Conservation (phyloP, 148 eudicot genomes). For the Gaultheria prostrata region DNA sequence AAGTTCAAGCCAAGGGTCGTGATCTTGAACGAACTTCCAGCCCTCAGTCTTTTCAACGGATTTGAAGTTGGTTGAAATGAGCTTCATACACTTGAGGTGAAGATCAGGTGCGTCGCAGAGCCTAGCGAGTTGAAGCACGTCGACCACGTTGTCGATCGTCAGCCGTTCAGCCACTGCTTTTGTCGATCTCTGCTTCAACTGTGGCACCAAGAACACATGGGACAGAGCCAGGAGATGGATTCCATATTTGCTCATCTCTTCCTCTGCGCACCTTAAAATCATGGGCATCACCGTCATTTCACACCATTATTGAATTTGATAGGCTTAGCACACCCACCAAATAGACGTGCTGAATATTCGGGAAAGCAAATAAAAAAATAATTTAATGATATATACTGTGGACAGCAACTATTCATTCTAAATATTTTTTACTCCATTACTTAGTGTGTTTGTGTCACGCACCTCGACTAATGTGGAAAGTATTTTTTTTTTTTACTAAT, state of each 20-base stretch:
- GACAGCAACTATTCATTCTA: background rate
- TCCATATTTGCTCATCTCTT: constrained; percentile 74
- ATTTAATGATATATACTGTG: background rate
- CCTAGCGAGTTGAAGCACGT: constrained; percentile 76
- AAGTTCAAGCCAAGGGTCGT: constrained; percentile 84
- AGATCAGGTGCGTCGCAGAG: constrained; percentile 90
- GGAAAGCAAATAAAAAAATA: background rate
- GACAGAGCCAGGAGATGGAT: constrained; percentile 81
- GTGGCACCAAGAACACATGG: constrained; percentile 78
- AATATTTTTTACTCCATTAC: background rate
- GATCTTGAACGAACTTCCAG: constrained; percentile 68
- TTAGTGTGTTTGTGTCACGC: background rate
- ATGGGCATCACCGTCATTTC: constrained; percentile 7
- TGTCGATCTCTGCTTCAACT: constrained; percentile 77
- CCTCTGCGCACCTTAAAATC: constrained; percentile 63
- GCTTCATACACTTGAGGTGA: constrained; percentile 68
- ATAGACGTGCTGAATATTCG: background rate
- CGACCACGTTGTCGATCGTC: constrained; percentile 69
- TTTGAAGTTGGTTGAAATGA: constrained; percentile 50
- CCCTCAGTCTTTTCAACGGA: constrained; percentile 75
- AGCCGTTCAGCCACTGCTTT: constrained; percentile 50
- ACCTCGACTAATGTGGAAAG: background rate
- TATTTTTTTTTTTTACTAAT: background rate
- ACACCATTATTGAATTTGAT: background rate
- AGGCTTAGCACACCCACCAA: background rate